Percentiles rank a stretch among this genome's conserved stretches.
phyloP scores from a whole-genome alignment of 352 stramenopile species.

The Poterioochromonas sp. region DNA sequence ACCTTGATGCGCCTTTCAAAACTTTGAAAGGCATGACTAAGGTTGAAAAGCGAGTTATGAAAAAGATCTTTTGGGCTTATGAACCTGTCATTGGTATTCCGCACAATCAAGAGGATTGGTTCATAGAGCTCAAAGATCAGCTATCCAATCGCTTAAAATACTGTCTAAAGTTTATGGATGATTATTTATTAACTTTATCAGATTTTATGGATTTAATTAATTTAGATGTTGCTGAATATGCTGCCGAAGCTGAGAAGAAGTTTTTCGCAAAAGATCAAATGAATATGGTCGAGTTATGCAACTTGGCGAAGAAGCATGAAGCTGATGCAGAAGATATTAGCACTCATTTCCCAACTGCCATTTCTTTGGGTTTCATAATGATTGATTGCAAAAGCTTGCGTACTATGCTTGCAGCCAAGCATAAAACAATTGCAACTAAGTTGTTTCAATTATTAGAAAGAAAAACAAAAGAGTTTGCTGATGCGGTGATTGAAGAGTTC shows the following conservation, averaged over 20 bases:
- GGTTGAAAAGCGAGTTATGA: slow-evolving; percentile 83
- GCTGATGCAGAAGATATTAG: slow-evolving; percentile 65
- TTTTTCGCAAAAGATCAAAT: slow-evolving; percentile 52
- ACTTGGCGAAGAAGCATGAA: slow-evolving; percentile 54
- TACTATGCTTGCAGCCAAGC: slow-evolving; percentile 41
- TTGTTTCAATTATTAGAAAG: slow-evolving; percentile 40
- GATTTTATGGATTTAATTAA: slow-evolving; percentile 73
- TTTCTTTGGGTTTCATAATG: slow-evolving; percentile 39
- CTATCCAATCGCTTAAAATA: slow-evolving; percentile 55
- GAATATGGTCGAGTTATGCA: slow-evolving; percentile 66
- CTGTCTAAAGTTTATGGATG: slow-evolving; percentile 30
- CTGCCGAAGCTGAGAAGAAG: slow-evolving; percentile 60
- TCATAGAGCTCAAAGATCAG: slow-evolving; percentile 54
- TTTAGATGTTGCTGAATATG: slow-evolving; percentile 71
- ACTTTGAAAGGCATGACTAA: slow-evolving; percentile 60
- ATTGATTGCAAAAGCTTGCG: slow-evolving; percentile 42
- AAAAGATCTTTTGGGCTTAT: slow-evolving; percentile 84
- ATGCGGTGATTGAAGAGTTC: slow-evolving; percentile 56
- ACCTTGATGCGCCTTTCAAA: slow-evolving; percentile 69
- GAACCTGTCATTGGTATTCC: slow-evolving; percentile 71
- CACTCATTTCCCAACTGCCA: slow-evolving; percentile 40
- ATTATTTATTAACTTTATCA: slow-evolving; percentile 70
- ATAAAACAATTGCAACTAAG: slow-evolving; percentile 37
- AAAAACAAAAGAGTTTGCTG: slow-evolving; percentile 37
- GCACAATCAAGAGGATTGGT: slow-evolving; percentile 70